A percentile compares a stretch with the other conserved stretches of the same genome.
Evolutionary conservation across 805 yeast species (phyloP).

Genomic region (Ogataea naganishii): DNA sequence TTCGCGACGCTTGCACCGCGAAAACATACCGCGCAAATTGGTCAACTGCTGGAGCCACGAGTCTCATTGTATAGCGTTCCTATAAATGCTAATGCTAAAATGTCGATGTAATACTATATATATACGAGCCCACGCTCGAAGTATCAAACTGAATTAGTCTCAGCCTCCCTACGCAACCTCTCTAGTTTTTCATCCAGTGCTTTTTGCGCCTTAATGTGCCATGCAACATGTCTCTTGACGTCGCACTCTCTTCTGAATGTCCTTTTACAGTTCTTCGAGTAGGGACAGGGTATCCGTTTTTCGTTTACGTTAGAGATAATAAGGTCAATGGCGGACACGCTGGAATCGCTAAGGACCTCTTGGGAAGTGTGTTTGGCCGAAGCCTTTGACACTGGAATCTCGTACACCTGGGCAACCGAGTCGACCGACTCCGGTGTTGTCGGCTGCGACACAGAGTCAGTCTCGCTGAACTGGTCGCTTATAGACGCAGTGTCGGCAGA

Average conservation of each 20-base stretch:
- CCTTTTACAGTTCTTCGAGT: constrained; percentile 37
- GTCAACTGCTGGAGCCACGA: too few relatives aligned
- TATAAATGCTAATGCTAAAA: background rate
- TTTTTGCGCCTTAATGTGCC: constrained; percentile 32
- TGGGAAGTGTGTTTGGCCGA: too few relatives aligned
- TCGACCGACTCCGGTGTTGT: too few relatives aligned
- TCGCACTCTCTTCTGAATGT: constrained; percentile 43
- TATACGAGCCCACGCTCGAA: background rate
- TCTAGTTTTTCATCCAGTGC: constrained; percentile 9
- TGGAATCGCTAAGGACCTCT: too few relatives aligned
- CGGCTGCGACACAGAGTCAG: too few relatives aligned
- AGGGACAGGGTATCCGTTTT: constrained; percentile 36
- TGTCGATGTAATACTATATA: background rate
- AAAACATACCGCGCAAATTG: too few relatives aligned
- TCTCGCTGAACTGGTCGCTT: too few relatives aligned
- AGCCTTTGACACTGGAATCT: too few relatives aligned
- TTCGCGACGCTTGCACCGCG: too few relatives aligned
- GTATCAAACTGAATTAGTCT: background rate
- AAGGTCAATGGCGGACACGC: constrained; percentile 31
- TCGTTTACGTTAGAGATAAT: constrained; percentile 28
- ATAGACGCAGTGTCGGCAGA: too few relatives aligned
- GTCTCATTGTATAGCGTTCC: too few relatives aligned
- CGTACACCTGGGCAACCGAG: too few relatives aligned
- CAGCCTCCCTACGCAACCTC: constrained; percentile 3
- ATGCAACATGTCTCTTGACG: constrained; percentile 38